phyloP scores from a whole-genome alignment of 2,329 filamentous ascomycete species.

The Epichloe gansuensis region DNA sequence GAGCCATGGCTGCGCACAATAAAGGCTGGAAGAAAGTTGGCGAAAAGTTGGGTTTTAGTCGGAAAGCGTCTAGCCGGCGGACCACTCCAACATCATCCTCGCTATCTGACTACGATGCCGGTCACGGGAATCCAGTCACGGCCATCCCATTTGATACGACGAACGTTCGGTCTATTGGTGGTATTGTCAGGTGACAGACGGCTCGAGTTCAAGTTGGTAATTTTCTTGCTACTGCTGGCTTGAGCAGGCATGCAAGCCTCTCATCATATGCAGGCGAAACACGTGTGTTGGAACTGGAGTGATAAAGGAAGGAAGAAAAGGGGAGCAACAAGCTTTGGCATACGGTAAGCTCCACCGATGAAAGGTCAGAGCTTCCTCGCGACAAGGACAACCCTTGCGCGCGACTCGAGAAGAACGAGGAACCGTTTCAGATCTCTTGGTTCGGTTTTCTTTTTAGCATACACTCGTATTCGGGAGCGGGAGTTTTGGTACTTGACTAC shows the following conservation, averaged over 20 bases:
- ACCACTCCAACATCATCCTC: slow-evolving; percentile 31
- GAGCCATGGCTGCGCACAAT: slow-evolving; percentile 40
- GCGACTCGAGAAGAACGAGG: no score
- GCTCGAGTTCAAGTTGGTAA: neutral
- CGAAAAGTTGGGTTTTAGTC: slow-evolving; percentile 46
- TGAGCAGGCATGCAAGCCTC: no score
- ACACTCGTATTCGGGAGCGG: neutral
- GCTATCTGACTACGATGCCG: slow-evolving; percentile 23
- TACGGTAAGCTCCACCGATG: neutral
- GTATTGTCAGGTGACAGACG: neutral
- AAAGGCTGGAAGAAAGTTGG: slow-evolving; percentile 55
- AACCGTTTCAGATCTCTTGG: neutral
- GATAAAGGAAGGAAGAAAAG: neutral
- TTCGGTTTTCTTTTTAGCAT: neutral
- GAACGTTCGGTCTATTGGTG: neutral
- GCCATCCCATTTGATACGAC: slow-evolving; percentile 36
- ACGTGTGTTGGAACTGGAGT: neutral
- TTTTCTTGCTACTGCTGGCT: no score
- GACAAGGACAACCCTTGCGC: no score
- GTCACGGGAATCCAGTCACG: slow-evolving; percentile 24
- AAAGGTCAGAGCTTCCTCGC: neutral
- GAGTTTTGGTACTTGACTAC: neutral
- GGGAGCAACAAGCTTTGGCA: neutral
- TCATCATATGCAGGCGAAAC: neutral
- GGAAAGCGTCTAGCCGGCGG: slow-evolving; percentile 35